Percentiles rank a stretch among this genome's conserved stretches.
Evolutionary conservation across 2,329 filamentous ascomycete species (phyloP).

Genomic region (Chrysosporium queenslandicum): DNA sequence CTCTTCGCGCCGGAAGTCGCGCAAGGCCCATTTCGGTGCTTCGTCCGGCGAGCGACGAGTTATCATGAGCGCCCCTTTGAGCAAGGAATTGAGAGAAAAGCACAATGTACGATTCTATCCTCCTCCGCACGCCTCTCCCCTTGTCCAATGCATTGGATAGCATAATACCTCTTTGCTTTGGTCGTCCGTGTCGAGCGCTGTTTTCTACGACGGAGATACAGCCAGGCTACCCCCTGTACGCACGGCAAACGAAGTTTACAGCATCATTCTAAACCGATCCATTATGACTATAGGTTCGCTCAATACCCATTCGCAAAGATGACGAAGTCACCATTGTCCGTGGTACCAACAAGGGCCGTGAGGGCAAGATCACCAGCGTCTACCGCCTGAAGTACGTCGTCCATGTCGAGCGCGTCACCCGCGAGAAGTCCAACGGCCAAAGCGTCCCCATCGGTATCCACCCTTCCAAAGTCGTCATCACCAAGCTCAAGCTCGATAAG

Average conservation of each 20-base stretch:
- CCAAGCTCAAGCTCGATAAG: slow-evolving; percentile 83
- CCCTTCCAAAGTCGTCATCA: slow-evolving; percentile 95
- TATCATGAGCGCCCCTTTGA: slow-evolving; percentile 93
- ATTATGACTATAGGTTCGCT: slow-evolving; percentile 59
- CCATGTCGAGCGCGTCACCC: slow-evolving; percentile 91
- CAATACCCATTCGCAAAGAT: slow-evolving; percentile 95
- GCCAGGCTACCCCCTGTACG: neutral
- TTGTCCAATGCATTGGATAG: neutral
- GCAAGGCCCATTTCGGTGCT: slow-evolving; percentile 95
- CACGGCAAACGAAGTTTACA: neutral
- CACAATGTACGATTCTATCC: slow-evolving; percentile 65
- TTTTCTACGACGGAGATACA: neutral
- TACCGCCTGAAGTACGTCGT: slow-evolving; percentile 98
- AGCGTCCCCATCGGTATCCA: slow-evolving; percentile 88
- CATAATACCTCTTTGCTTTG: neutral
- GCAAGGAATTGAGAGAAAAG: slow-evolving; percentile 97
- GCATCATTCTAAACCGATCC: neutral
- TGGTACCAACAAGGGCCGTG: slow-evolving; percentile 90
- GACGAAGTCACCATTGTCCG: slow-evolving; percentile 90
- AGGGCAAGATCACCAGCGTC: slow-evolving; percentile 96
- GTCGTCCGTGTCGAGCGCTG: neutral
- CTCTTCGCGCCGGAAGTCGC: slow-evolving; percentile 95
- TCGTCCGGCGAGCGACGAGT: slow-evolving; percentile 87
- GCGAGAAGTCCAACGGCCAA: slow-evolving; percentile 97
- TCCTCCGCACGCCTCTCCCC: neutral